These are phyloP conservation scores for Apiospora kogelbergensis DNA, from an alignment of 2,329 filamentous ascomycete genomes.

Conservation along the genomic window DNA sequence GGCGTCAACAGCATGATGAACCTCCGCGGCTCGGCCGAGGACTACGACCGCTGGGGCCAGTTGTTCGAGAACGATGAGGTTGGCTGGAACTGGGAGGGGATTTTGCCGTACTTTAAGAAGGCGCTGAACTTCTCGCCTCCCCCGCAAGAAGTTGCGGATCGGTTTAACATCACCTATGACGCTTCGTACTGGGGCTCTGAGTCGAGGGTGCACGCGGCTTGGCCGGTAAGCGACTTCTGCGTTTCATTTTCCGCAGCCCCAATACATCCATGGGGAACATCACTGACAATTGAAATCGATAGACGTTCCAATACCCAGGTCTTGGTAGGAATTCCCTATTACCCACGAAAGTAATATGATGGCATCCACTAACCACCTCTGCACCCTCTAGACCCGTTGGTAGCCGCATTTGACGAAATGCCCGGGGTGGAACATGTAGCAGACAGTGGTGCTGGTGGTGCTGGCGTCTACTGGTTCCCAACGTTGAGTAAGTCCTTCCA, in stretches of 20 bases:
- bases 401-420: slow-evolving; percentile 37
- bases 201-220: no score
- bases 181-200: slow-evolving; percentile 34
- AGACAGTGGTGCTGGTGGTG: slow-evolving; percentile 39
- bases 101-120: slow-evolving; percentile 34
- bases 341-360: not conserved
- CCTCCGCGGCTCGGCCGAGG: slow-evolving; percentile 27
- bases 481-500: slow-evolving; percentile 28
- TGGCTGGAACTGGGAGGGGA: slow-evolving; percentile 31
- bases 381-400: slow-evolving; percentile 21
- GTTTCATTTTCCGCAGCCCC: no score
- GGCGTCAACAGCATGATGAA: slow-evolving; percentile 32
- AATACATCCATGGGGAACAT: no score
- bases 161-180: slow-evolving; percentile 33
- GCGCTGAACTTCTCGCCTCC: slow-evolving; percentile 26
- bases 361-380: not conserved
- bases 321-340: slow-evolving; percentile 18
- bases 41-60: slow-evolving; percentile 34
- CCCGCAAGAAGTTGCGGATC: slow-evolving; percentile 21
- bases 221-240: no score
- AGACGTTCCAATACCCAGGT: slow-evolving; percentile 37
- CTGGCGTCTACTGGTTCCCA: slow-evolving; percentile 43
- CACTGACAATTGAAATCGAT: no score
- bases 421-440: slow-evolving; percentile 36
- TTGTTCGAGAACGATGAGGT: slow-evolving; percentile 38